Conservation (phyloP, 192 early-diverging fungal genomes). For the Podila horticola region DNA sequence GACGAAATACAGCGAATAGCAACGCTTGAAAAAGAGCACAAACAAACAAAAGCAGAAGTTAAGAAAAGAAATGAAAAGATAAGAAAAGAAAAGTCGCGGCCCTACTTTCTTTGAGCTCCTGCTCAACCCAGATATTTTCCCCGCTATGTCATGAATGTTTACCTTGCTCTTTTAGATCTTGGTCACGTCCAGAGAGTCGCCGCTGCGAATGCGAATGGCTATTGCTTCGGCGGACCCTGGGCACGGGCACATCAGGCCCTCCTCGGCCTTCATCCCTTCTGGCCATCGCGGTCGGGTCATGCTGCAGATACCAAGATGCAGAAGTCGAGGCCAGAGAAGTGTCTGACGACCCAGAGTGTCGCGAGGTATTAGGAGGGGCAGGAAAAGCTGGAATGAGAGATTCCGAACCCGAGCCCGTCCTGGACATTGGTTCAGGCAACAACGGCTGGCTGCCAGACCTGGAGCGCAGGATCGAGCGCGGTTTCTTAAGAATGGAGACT, state of each 20-base stretch:
- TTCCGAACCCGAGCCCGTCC: neutral
- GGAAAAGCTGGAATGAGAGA: conserved; percentile 8
- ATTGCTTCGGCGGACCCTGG: neutral
- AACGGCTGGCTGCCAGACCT: conserved; percentile 15
- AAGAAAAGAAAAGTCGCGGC: too few species aligned
- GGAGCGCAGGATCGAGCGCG: conserved; percentile 34
- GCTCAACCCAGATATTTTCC: neutral
- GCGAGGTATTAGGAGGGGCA: neutral
- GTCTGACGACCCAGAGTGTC: conserved; percentile 10
- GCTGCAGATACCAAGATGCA: conserved; percentile 26
- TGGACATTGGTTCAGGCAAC: neutral
- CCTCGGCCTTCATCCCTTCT: neutral
- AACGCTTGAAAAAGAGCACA: neutral
- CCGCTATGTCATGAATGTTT: neutral
- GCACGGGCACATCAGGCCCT: neutral
- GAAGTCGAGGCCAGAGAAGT: neutral
- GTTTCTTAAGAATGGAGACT: conserved; percentile 35
- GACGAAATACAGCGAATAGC: too few species aligned
- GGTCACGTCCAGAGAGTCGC: conserved; percentile 13
- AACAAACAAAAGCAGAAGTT: neutral
- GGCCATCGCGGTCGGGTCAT: conserved; percentile 28
- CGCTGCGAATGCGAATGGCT: neutral
- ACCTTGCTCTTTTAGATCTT: neutral
- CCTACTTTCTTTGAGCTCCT: too few species aligned
- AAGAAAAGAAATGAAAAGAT: neutral